A percentile compares a stretch with the other conserved stretches of the same genome.
Evolutionary conservation across 2,329 filamentous ascomycete genomes (phyloP).

Genomic region (Clarireedia homoeocarpa): DNA sequence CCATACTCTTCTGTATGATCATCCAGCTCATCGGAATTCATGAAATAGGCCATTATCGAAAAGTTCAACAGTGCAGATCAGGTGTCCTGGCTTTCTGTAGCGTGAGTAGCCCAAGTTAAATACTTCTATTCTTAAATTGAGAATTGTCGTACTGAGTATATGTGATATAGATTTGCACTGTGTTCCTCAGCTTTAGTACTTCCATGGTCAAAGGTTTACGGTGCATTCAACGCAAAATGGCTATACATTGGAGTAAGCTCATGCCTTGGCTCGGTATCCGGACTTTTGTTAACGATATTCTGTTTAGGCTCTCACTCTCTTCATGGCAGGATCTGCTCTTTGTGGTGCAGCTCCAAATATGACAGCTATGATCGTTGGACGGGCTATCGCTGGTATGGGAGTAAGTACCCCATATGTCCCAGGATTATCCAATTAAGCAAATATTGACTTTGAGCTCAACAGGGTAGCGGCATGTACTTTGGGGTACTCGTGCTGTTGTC

Average conservation of each 20-base stretch:
- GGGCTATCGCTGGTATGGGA: slow-evolving; percentile 37
- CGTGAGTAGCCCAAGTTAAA: neutral
- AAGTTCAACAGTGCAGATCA: neutral
- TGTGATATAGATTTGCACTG: no score
- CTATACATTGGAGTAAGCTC: slow-evolving; percentile 23
- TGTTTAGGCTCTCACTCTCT: slow-evolving; percentile 10
- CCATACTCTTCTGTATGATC: no score
- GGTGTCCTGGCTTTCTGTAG: neutral
- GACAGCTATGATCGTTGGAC: slow-evolving; percentile 41
- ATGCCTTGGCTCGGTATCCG: slow-evolving; percentile 9
- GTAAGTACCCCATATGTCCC: neutral
- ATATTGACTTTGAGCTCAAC: neutral
- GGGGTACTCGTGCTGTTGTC: slow-evolving; percentile 39
- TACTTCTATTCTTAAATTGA: no score
- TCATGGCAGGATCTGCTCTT: slow-evolving; percentile 29
- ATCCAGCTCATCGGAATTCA: no score
- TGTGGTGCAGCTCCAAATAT: slow-evolving; percentile 31
- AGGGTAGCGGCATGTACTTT: slow-evolving; percentile 37
- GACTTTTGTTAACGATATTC: neutral
- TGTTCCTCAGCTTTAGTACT: no score
- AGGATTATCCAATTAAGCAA: no score
- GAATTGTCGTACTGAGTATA: no score
- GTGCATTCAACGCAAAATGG: slow-evolving; percentile 29
- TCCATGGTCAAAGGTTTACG: slow-evolving; percentile 17
- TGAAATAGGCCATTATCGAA: neutral